phyloP scores from a whole-genome alignment of 1,284 basidiomycete genomes.

The Rhodofomes roseus region DNA sequence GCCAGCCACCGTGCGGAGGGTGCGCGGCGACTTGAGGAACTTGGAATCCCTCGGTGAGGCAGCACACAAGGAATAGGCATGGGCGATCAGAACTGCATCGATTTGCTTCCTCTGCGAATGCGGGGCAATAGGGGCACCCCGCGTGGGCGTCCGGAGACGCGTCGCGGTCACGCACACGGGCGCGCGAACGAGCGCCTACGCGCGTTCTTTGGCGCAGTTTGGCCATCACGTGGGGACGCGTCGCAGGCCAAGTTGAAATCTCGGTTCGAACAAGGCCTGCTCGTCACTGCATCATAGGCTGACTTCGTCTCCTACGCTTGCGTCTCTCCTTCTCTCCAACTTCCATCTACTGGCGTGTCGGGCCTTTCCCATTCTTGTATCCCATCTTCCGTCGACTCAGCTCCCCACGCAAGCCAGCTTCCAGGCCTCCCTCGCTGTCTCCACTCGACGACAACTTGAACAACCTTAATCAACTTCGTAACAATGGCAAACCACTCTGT shows the following conservation, averaged over 20 bases:
- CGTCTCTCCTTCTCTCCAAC: conserved; percentile 9
- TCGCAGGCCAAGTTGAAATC: conserved; percentile 25
- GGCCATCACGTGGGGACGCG: conserved; percentile 22
- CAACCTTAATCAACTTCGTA: conserved; percentile 16
- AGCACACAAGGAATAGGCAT: too few relatives aligned
- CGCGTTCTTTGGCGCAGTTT: conserved; percentile 25
- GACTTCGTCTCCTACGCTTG: conserved; percentile 19
- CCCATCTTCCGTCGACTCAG: conserved; percentile 15
- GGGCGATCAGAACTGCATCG: background rate
- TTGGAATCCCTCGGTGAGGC: too few relatives aligned
- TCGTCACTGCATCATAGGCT: conserved; percentile 23
- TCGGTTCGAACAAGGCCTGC: conserved; percentile 19
- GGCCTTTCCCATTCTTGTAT: conserved; percentile 17
- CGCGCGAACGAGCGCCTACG: conserved; percentile 8
- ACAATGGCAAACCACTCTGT: conserved; percentile 54
- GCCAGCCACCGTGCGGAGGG: background rate
- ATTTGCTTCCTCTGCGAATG: background rate
- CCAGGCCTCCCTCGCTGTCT: conserved; percentile 16
- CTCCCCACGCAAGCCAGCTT: conserved; percentile 3
- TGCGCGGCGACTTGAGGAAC: too few relatives aligned
- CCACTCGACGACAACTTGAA: conserved; percentile 27
- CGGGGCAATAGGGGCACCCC: conserved; percentile 7
- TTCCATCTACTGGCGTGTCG: conserved; percentile 17
- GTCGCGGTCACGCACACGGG: conserved; percentile 1
- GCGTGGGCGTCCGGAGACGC: background rate